A percentile compares a stretch with the other conserved stretches of the same genome.
Conservation (phyloP, 2,329 filamentous ascomycete genomes). For the Calonectria pseudoturangicola region DNA sequence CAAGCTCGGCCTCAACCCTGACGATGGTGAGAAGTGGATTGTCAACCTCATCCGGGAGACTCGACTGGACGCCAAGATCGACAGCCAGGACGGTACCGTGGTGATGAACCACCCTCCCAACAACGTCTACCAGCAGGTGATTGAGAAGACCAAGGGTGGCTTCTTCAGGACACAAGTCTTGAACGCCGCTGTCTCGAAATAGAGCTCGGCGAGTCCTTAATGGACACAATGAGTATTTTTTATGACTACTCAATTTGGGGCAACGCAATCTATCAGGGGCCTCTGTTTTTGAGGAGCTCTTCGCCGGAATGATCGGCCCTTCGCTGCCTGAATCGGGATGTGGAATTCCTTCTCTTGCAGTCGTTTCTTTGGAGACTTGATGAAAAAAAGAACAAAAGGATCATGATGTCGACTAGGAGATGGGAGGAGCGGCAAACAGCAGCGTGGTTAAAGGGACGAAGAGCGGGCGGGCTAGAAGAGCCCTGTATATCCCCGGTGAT, state of each 20-base stretch:
- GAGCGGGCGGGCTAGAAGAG: conserved; percentile 43
- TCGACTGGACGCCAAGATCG: conserved; percentile 97
- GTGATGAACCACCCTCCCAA: conserved; percentile 99
- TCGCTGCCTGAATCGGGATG: conserved; percentile 44
- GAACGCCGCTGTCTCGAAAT: conserved; percentile 78
- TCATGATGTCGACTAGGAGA: conserved; percentile 40
- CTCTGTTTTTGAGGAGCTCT: conserved; percentile 38
- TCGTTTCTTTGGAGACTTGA: conserved; percentile 26
- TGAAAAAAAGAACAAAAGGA: conserved; percentile 21
- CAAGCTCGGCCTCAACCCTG: conserved; percentile 91
- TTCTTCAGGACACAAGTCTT: conserved; percentile 99
- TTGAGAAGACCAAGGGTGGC: conserved; percentile 98
- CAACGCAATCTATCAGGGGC: conserved; percentile 46
- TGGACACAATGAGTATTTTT: conserved; percentile 49
- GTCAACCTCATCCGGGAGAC: conserved; percentile 99
- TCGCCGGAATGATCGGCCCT: conserved; percentile 45
- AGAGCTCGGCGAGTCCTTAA: conserved; percentile 48
- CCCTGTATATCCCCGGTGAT: conserved; percentile 59
- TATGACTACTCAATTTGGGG: conserved; percentile 48
- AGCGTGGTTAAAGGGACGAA: conserved; percentile 47
- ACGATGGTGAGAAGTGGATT: conserved; percentile 99
- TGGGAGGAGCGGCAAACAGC: conserved; percentile 44
- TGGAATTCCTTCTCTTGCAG: conserved; percentile 35
- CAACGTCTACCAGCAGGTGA: conserved; percentile 99
- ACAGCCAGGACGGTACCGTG: conserved; percentile 98